A percentile compares a stretch with the other conserved stretches of the same genome.
Evolutionary conservation across 1,139 yeast species (phyloP).

Genomic region (Nadsonia starkeyi-henricii): DNA sequence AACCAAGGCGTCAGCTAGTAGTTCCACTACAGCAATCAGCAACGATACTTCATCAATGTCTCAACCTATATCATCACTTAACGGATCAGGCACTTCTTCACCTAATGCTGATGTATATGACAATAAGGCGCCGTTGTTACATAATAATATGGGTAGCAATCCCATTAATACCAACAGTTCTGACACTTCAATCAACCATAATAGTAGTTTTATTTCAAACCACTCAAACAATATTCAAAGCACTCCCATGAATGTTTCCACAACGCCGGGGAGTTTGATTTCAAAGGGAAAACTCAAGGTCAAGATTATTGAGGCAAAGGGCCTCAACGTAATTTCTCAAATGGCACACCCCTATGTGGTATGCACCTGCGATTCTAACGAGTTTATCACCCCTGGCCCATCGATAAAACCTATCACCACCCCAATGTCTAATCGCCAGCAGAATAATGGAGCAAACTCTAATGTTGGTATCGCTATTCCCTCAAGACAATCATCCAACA

Average conservation of each 20-base stretch:
- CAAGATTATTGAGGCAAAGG: constrained; percentile 65
- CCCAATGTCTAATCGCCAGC: neutral
- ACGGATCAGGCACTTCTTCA: too few relatives aligned
- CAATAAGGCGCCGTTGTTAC: too few relatives aligned
- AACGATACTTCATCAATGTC: neutral
- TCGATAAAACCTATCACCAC: constrained; percentile 7
- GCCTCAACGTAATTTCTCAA: constrained; percentile 39
- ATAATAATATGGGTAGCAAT: too few relatives aligned
- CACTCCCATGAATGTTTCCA: neutral
- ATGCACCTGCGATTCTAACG: constrained; percentile 85
- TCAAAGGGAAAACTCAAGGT: constrained; percentile 60
- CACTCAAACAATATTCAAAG: too few relatives aligned
- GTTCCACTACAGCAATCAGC: neutral
- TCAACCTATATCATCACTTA: neutral
- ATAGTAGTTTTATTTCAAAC: too few relatives aligned
- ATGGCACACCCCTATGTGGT: constrained; percentile 68
- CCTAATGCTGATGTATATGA: too few relatives aligned
- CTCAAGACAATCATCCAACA: constrained; percentile 6
- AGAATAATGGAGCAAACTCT: neutral
- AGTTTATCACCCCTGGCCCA: constrained; percentile 65
- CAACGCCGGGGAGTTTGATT: neutral
- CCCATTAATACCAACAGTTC: too few relatives aligned
- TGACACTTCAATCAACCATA: too few relatives aligned
- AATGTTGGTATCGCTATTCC: constrained; percentile 5
- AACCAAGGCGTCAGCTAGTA: neutral